These are phyloP conservation scores for Limonomyces culmigenus DNA, from an alignment of 1,284 basidiomycete species.

Conservation along the genomic window DNA sequence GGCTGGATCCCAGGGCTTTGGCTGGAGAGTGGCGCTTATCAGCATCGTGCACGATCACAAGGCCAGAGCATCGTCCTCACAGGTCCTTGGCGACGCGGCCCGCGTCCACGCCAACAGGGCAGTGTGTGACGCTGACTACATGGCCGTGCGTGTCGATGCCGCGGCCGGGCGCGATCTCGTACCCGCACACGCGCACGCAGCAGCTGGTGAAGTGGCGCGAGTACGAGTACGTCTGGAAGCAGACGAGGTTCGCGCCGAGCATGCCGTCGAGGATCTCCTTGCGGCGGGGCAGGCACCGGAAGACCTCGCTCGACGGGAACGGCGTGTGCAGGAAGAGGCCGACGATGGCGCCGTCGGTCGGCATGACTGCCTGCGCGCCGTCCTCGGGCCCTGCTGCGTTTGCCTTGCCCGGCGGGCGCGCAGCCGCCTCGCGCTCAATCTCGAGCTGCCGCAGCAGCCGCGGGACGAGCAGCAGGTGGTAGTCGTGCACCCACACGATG, in stretches of 20 bases:
- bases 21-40: slow-evolving; percentile 19
- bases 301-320: slow-evolving; percentile 93
- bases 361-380: slow-evolving; percentile 19
- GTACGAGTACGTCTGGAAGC: slow-evolving; percentile 97
- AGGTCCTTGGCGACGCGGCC: slow-evolving; percentile 76
- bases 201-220: slow-evolving; percentile 89
- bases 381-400: slow-evolving; percentile 9
- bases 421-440: neutral
- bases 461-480: slow-evolving; percentile 87
- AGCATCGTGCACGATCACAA: neutral
- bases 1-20: slow-evolving; percentile 72
- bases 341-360: slow-evolving; percentile 52
- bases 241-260: slow-evolving; percentile 92
- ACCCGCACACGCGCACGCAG: slow-evolving; percentile 92
- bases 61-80: slow-evolving; percentile 20
- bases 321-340: slow-evolving; percentile 96
- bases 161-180: slow-evolving; percentile 42
- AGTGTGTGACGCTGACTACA: slow-evolving; percentile 75
- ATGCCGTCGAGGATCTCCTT: slow-evolving; percentile 95
- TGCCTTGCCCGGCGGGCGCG: neutral
- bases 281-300: slow-evolving; percentile 84
- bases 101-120: slow-evolving; percentile 96
- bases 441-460: slow-evolving; percentile 55
- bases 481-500: slow-evolving; percentile 81
- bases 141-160: slow-evolving; percentile 85